Evolutionary conservation across 2,329 filamentous ascomycete genomes (phyloP), one percentile per base, ranked within the genome.

Genomic region (Pleurostoma richardsiae): DNA sequence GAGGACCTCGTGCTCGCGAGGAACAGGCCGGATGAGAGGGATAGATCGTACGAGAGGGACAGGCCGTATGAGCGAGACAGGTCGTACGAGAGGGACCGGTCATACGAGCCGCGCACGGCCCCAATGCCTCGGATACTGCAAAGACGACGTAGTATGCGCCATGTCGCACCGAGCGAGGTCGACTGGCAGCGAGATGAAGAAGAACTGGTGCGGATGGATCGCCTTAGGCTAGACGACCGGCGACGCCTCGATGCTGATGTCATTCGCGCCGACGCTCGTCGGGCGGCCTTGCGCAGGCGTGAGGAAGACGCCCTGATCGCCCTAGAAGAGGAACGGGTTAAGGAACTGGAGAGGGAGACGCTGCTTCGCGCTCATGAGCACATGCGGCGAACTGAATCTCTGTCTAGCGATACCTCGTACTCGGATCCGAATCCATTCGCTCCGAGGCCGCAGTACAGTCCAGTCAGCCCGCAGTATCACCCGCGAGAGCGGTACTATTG

Each of bases 101-200:
- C 30, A 31, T 47, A 42, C 10, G 39, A 42, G 31, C 48, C 48
- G 10, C 45, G 43, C 28, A 30, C 38, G 19, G 42, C 40, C 2
- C 49, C 43, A 4, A 44, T 28, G 5, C 29, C 45, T 3, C 41
- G 41, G 8, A 40, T 45, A 28, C 29, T 45, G 29, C 8, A 41
- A 5, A 40, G 30, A 8, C 30, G 36, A 30, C 49, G 38, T 10
- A 28, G 30, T 4, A 40, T 45, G 6, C 43, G 50, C 28, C 43
- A 42, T 28, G 43, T 52, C 26, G 39, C 45, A 3, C 10, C 39
- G 33, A 50, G 50, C 30, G 50, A 50, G 39, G 41, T 52, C 28
- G 39, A 27, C 19, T 41, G 45, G 27, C 48, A 50, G 45, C 45
- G 47, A 10, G 31, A 40, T 10, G 36, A 45, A 7, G 19, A 44